These are phyloP conservation scores for Termitomyces titanicus DNA, from an alignment of 768 basidiomycete species.

Conservation along the genomic window DNA sequence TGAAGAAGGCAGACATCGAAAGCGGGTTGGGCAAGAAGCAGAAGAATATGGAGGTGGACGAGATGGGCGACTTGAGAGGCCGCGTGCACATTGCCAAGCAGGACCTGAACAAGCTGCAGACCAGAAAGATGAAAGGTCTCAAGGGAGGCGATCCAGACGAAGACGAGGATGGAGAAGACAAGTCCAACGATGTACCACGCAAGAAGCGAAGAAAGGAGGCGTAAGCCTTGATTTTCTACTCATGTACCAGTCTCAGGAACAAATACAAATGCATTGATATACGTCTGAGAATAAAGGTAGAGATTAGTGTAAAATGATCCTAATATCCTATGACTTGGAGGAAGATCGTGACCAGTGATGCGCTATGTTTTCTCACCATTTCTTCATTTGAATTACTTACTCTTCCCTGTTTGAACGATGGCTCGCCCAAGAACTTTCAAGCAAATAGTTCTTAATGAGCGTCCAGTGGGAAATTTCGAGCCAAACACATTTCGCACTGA, in stretches of 20 bases:
- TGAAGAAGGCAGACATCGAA: conserved; percentile 86
- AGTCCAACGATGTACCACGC: conserved; percentile 13
- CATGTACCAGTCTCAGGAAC: no score
- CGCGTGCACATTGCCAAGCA: conserved; percentile 87
- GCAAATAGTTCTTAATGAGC: conserved; percentile 70
- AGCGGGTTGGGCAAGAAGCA: conserved; percentile 86
- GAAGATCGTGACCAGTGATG: no score
- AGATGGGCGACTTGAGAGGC: conserved; percentile 95
- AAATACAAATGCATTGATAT: no score
- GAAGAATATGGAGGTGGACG: conserved; percentile 96
- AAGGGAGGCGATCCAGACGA: conserved; percentile 36
- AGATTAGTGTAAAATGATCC: no score
- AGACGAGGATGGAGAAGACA: conserved; percentile 18
- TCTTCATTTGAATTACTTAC: no score
- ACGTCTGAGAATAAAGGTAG: no score
- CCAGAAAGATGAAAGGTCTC: conserved; percentile 95
- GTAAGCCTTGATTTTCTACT: neutral
- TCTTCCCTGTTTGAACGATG: conserved; percentile 3
- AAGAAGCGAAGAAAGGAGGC: conserved; percentile 19
- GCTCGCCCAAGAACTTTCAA: conserved; percentile 38
- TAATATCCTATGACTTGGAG: no score
- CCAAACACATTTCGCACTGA: conserved; percentile 72
- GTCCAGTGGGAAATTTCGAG: conserved; percentile 66
- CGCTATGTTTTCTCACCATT: neutral
- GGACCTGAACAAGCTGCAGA: conserved; percentile 82